Evolutionary conservation across 2,329 filamentous ascomycete species (phyloP), one percentile per base, ranked within the genome.

Genomic region (Mariannaea elegans): DNA sequence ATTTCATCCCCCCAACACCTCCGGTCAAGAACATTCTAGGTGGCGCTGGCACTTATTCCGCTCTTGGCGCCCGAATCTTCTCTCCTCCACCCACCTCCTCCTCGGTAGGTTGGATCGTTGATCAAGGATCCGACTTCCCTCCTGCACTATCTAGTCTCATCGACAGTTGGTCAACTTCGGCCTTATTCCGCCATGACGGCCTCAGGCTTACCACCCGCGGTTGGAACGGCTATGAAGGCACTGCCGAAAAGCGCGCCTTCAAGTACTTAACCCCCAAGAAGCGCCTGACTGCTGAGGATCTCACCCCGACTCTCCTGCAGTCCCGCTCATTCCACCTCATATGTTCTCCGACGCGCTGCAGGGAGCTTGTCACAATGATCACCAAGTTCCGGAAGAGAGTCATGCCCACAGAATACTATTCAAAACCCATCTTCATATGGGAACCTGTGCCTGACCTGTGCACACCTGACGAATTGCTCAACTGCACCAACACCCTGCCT

Each of bases 391-490:
- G 86, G 8, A 83, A 82, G 69, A 76, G 76, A 8, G 63, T 78
- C 21, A 61, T 67, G 13, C 63, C 75, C 1, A 61, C 66, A 4
- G 73, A 76, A 44, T 61, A 70, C 10, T 81, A 81, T 65, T 70
- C 80, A 1, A 84, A 85, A 46, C 91, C 94, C 1, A 77, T 93
- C 7, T 92, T 97, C 73, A 87, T 98, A 51, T 99, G 94, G 94
- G 95, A 99, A 74, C 95, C 95, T 1, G 91, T 97, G 1, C 95
- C 95, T 2, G 93, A 97, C 75, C 83, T 92, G 1, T 97, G 94
- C 75, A 89, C 85, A 0, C 88, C 92, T 0, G 86, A 88, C 39
- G 84, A 90, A 72, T 77, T 89, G 24, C 79, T 89, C 10, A 87
- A 88, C 70, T 87, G 83, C 73, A 89, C 86, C 48, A 88, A 89